Percentiles rank a stretch among this genome's conserved stretches.
These are phyloP conservation scores for Cadophora sp. DNA, from an alignment of 2,329 filamentous ascomycete genomes.

Conservation along the genomic window DNA sequence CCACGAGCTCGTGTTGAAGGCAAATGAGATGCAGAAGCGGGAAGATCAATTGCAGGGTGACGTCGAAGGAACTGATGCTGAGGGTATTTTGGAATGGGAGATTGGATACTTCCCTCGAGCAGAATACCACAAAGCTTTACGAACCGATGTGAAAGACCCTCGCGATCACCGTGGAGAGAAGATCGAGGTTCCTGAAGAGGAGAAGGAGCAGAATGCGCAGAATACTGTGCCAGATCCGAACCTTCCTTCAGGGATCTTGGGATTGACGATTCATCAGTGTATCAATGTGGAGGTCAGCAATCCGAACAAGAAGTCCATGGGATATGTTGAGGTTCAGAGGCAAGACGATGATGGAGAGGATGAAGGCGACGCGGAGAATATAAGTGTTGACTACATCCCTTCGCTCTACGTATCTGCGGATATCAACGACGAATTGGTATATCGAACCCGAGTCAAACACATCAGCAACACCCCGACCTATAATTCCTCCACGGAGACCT, in stretches of 20 bases:
- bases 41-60: conserved; percentile 33
- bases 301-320: conserved; percentile 34
- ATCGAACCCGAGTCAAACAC: conserved; percentile 31
- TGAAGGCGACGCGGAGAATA: conserved; percentile 24
- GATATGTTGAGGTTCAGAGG: conserved; percentile 27
- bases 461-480: conserved; percentile 30
- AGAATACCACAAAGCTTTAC: conserved; percentile 27
- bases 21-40: conserved; percentile 34
- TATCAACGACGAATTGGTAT: conserved; percentile 32
- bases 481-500: conserved; percentile 31
- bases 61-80: conserved; percentile 32
- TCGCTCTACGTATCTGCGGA: conserved; percentile 33
- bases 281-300: conserved; percentile 33
- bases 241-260: conserved; percentile 32
- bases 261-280: conserved; percentile 33
- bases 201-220: conserved; percentile 29
- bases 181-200: conserved; percentile 26
- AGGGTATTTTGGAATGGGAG: conserved; percentile 33
- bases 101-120: conserved; percentile 34
- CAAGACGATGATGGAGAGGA: conserved; percentile 35
- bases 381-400: conserved; percentile 33
- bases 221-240: conserved; percentile 34
- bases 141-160: conserved; percentile 31
- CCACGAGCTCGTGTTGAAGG: conserved; percentile 30
- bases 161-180: conserved; percentile 32